Evolutionary conservation across 177 flowering plant species (phyloP).

Genomic region (Telopea speciosissima): DNA sequence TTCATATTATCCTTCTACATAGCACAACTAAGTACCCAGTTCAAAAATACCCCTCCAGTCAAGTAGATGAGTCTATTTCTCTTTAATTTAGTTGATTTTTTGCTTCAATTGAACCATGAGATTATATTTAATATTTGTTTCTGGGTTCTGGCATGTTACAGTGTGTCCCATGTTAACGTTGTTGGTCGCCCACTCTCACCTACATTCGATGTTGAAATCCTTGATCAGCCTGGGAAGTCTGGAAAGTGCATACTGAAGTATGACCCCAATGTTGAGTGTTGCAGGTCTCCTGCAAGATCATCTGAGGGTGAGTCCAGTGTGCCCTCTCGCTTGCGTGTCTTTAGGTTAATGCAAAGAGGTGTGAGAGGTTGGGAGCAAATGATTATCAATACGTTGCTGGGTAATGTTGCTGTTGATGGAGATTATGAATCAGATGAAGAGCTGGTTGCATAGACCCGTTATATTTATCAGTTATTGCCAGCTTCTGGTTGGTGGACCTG

Average conservation of each 20-base stretch:
- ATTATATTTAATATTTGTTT: not conserved
- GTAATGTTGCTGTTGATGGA: conserved; percentile 12
- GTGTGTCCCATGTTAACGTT: conserved; percentile 57
- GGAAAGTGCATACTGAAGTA: conserved; percentile 44
- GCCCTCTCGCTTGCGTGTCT: conserved; percentile 21
- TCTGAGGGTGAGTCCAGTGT: conserved; percentile 15
- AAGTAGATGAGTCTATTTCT: too few species aligned
- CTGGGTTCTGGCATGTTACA: conserved; percentile 15
- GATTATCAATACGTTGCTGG: conserved; percentile 19
- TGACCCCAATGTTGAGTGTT: conserved; percentile 17
- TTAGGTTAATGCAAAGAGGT: conserved; percentile 27
- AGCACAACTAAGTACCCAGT: too few species aligned
- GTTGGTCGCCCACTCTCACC: conserved; percentile 43
- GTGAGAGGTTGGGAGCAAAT: conserved; percentile 27
- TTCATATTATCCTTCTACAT: too few species aligned
- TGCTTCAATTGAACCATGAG: too few species aligned
- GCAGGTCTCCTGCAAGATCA: conserved; percentile 5
- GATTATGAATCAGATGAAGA: conserved; percentile 30
- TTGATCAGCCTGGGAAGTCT: conserved; percentile 27
- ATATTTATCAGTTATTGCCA: not conserved
- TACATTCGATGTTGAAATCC: conserved; percentile 34
- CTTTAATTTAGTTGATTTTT: too few species aligned
- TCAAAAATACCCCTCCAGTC: too few species aligned
- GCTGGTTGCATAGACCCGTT: conserved; percentile 4
- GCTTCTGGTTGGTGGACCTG: not conserved